Percentiles rank a stretch among this genome's conserved stretches.
These are phyloP conservation scores for Whalleya microplaca DNA, from an alignment of 2,329 filamentous ascomycete genomes.

Conservation along the genomic window DNA sequence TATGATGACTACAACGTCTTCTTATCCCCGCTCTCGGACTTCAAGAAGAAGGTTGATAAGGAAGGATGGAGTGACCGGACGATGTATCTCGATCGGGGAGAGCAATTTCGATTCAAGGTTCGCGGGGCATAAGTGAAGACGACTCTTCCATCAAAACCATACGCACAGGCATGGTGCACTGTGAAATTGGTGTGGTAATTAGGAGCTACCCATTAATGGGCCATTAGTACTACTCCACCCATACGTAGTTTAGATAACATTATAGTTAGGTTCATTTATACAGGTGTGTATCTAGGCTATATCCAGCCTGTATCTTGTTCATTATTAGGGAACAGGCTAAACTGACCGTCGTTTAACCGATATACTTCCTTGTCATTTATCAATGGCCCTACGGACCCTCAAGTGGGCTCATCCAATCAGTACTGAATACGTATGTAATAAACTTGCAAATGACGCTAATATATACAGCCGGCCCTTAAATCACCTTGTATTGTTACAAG, in stretches of 20 bases:
- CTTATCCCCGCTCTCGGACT: too few relatives aligned
- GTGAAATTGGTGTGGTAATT: too few relatives aligned
- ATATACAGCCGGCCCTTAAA: background rate
- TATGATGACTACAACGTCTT: conserved; percentile 69
- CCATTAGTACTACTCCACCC: too few relatives aligned
- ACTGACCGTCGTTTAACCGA: background rate
- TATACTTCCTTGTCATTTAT: background rate
- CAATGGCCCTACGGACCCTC: background rate
- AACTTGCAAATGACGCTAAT: background rate
- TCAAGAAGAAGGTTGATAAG: conserved; percentile 55
- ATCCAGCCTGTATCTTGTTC: too few relatives aligned
- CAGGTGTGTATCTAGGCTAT: background rate
- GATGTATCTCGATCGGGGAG: conserved; percentile 63
- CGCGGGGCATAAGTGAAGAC: conserved; percentile 28
- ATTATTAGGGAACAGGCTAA: background rate
- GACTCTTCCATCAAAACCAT: too few relatives aligned
- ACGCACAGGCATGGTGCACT: too few relatives aligned
- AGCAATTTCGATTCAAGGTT: conserved; percentile 60
- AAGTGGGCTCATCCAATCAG: background rate
- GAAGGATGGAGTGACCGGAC: conserved; percentile 56
- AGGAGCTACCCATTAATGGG: too few relatives aligned
- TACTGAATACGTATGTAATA: background rate
- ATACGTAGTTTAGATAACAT: too few relatives aligned
- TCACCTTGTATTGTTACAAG: background rate
- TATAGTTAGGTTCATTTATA: background rate